Conservation (phyloP, 2,329 filamentous ascomycete species). For the Fusarium tricinctum region DNA sequence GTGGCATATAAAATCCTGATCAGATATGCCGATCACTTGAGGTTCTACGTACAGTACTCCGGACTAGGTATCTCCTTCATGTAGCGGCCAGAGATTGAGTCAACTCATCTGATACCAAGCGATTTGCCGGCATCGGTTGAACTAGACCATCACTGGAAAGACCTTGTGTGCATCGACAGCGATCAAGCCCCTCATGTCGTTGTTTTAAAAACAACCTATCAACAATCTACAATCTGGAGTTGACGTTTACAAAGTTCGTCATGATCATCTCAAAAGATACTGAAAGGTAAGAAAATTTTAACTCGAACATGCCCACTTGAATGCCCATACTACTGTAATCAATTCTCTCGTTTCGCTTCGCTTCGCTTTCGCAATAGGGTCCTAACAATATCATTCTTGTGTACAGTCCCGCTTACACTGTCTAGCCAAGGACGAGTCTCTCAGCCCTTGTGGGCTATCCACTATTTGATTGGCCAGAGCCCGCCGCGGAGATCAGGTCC, state of each 20-base stretch:
- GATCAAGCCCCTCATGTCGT: not conserved
- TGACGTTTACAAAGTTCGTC: too few relatives aligned
- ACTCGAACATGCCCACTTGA: too few relatives aligned
- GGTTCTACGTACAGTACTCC: too few relatives aligned
- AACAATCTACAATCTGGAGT: not conserved
- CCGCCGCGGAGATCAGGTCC: slow-evolving; percentile 4
- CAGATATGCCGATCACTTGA: slow-evolving; percentile 19
- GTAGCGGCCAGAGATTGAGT: not conserved
- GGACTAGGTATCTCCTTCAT: not conserved
- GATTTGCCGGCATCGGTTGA: not conserved
- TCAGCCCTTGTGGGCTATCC: not conserved
- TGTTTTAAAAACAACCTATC: not conserved
- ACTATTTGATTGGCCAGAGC: not conserved
- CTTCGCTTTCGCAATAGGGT: not conserved
- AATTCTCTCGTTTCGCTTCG: not conserved
- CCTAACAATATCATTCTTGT: not conserved
- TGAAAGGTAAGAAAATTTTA: not conserved
- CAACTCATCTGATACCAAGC: not conserved
- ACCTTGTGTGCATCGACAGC: slow-evolving; percentile 13
- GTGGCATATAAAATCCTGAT: slow-evolving; percentile 8
- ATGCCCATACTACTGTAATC: not conserved
- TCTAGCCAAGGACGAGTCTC: not conserved
- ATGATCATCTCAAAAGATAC: not conserved
- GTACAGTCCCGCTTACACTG: slow-evolving; percentile 29
- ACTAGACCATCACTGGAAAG: slow-evolving; percentile 1